Percentiles rank a stretch among this genome's conserved stretches.
phyloP scores from a whole-genome alignment of 805 yeast species.

The Candida namnaoensis region DNA sequence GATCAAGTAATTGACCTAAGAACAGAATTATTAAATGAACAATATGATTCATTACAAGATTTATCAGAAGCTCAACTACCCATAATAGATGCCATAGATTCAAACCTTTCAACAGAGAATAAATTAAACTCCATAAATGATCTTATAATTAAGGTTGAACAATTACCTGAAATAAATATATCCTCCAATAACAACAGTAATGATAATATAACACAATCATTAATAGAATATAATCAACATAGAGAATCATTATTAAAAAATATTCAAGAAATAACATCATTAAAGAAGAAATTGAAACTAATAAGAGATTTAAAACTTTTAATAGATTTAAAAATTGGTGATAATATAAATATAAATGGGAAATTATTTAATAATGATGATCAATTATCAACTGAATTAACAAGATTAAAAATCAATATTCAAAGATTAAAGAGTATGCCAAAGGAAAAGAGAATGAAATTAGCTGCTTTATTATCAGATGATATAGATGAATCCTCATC shows the following conservation, averaged over 20 bases:
- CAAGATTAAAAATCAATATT: conserved; percentile 8
- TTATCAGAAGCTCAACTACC: conserved; percentile 9
- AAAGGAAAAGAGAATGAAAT: conserved; percentile 3
- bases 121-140: conserved; percentile 11
- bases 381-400: conserved; percentile 9
- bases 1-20: conserved; percentile 12
- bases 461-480: neutral
- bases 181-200: too few species aligned
- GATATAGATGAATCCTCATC: too few species aligned
- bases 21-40: conserved; percentile 3
- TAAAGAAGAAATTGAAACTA: conserved; percentile 3
- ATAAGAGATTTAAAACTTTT: conserved; percentile 4
- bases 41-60: conserved; percentile 1
- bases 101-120: conserved; percentile 4
- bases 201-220: neutral
- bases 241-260: conserved; percentile 5
- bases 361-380: conserved; percentile 8
- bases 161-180: conserved; percentile 8
- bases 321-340: conserved; percentile 10
- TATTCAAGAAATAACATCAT: conserved; percentile 1
- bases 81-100: neutral
- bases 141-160: conserved; percentile 8
- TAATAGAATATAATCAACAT: conserved; percentile 4
- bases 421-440: conserved; percentile 13
- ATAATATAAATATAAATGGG: conserved; percentile 7